Conservation (phyloP, 768 basidiomycete genomes). For the Naganishia friedmannii region DNA sequence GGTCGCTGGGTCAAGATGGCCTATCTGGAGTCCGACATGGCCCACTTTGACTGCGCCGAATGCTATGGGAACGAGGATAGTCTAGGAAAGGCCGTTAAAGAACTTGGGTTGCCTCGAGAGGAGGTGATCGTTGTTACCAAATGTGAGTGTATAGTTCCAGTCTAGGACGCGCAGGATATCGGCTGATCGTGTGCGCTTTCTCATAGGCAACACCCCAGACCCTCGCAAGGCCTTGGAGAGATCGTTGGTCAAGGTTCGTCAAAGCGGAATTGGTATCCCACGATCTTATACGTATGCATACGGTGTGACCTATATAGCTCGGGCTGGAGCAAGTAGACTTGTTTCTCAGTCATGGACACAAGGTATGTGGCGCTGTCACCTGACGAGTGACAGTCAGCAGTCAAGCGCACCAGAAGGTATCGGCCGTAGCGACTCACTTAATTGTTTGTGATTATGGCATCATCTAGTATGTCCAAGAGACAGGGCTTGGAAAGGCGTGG, state of each 20-base stretch:
- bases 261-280: background rate
- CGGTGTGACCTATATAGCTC: background rate
- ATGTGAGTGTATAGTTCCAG: conserved; percentile 27
- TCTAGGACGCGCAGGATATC: background rate
- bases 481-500: conserved; percentile 60
- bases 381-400: too few species aligned
- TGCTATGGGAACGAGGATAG: conserved; percentile 47
- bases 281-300: background rate
- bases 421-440: too few species aligned
- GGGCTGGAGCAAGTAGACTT: conserved; percentile 57
- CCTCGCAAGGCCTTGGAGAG: background rate
- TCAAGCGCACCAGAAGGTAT: too few species aligned
- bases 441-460: background rate
- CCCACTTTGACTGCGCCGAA: background rate
- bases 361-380: background rate
- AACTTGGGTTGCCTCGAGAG: conserved; percentile 41
- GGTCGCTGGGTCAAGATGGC: conserved; percentile 2
- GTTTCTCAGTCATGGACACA: conserved; percentile 61
- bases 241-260: background rate
- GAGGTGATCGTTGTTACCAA: conserved; percentile 60
- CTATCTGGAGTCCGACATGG: background rate
- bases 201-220: background rate
- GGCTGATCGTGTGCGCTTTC: background rate
- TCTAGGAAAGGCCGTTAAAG: conserved; percentile 45
- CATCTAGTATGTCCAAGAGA: conserved; percentile 12